These are phyloP conservation scores for Paxillus involutus DNA, from an alignment of 768 basidiomycete genomes.

Conservation along the genomic window DNA sequence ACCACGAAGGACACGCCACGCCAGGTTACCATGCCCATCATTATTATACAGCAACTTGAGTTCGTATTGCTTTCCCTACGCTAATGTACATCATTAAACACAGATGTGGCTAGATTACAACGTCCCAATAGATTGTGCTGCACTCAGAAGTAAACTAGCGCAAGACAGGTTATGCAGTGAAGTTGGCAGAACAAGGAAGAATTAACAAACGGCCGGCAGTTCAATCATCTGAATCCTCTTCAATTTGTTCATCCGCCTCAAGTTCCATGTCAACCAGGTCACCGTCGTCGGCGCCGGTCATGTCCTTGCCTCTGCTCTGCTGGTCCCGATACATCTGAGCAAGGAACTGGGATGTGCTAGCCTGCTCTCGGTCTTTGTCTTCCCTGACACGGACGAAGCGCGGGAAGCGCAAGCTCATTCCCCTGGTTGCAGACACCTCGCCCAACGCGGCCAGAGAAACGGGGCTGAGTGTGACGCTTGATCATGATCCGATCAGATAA, in stretches of 20 bases:
- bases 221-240: conserved; percentile 29
- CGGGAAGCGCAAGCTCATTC: conserved; percentile 86
- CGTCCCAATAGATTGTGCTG: too few relatives aligned
- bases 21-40: too few relatives aligned
- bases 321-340: conserved; percentile 69
- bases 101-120: too few relatives aligned
- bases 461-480: conserved; percentile 79
- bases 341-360: conserved; percentile 70
- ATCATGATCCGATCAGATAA: conserved; percentile 6
- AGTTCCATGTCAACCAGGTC: conserved; percentile 59
- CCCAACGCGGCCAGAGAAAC: conserved; percentile 79
- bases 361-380: conserved; percentile 73
- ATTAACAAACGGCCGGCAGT: not conserved
- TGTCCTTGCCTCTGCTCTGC: conserved; percentile 37
- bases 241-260: conserved; percentile 26
- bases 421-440: conserved; percentile 54
- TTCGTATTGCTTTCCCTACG: not conserved
- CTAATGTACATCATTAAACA: too few relatives aligned
- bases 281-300: conserved; percentile 51
- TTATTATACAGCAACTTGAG: not conserved
- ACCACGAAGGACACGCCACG: too few relatives aligned
- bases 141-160: too few relatives aligned
- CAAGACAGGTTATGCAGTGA: too few relatives aligned
- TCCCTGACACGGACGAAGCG: conserved; percentile 73
- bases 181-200: too few relatives aligned